Evolutionary conservation across 2,329 filamentous ascomycete species (phyloP), one percentile per base, ranked within the genome.

Genomic region (Sporothrix inflata): DNA sequence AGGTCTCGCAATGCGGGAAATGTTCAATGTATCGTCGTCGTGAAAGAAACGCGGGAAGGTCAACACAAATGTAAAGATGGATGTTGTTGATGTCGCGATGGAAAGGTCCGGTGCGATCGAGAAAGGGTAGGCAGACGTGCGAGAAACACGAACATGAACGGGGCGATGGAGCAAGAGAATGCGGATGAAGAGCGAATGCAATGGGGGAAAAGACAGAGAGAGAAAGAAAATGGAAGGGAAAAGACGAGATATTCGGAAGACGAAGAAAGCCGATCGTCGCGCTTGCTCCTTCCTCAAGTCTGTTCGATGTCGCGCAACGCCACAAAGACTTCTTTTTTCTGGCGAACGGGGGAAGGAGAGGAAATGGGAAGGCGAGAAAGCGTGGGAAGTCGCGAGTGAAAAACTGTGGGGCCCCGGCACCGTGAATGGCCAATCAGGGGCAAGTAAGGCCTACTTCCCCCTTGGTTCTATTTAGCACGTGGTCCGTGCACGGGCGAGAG

Each of bases 231-330:
- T 38, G 24, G 16, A 6, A 30, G 21, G n/a, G 30, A 63, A 68
- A 30, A 42, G 40, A 57, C 40, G 47, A 27, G 60, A 69, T 34
- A 24, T 24, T 21, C 38, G 2, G 21, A 24, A 45, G 42, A 7
- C 34, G 45, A 45, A n/a, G 45, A 16, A 24, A 53, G 47, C 14
- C 60, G 67, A 63, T 53, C 34, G 61, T 68, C 49, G 55, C 51
- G 34, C 27, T 49, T 60, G 71, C 60, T 70, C 71, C 68, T 73
- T 70, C 71, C 71, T 68, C 63, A 27, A 47, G 21, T 49, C 60
- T 68, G 49, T n/a, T 73, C 60, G 30, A 70, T 73, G 68, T 65
- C 68, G 71, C 71, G 71, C 68, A 69, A 61, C 68, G 57, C 69
- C 63, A 61, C 38, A 66, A 65, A 55, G 53, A 71, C 63, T 66